Evolutionary conservation across 352 stramenopile genomes (phyloP).

Genomic region (Globisporangium heterothallicum): DNA sequence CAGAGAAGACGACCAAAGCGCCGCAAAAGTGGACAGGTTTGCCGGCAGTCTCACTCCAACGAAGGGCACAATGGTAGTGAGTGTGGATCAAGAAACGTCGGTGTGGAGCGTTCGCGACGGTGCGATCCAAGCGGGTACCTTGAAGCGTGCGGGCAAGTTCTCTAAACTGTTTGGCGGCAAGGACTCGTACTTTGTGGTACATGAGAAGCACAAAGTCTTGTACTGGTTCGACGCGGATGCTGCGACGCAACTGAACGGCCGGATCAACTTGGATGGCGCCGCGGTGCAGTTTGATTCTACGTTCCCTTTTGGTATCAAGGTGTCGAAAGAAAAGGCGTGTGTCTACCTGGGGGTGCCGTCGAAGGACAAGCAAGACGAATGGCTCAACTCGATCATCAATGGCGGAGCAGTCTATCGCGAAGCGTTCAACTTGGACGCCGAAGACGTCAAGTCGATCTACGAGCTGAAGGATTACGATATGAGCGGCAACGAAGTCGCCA

Average conservation of each 20-base stretch:
- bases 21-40: not conserved
- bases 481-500: not conserved
- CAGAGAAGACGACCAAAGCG: not conserved
- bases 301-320: not conserved
- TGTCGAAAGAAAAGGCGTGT: not conserved
- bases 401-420: slow-evolving; percentile 43
- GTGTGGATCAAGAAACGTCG: not conserved
- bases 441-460: slow-evolving; percentile 59
- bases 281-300: not conserved
- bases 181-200: slow-evolving; percentile 10
- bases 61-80: not conserved
- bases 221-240: slow-evolving; percentile 15
- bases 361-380: slow-evolving; percentile 35
- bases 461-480: slow-evolving; percentile 41
- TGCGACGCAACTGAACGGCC: not conserved
- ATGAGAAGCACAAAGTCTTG: slow-evolving; percentile 10
- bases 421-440: slow-evolving; percentile 24
- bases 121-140: slow-evolving; percentile 3
- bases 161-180: not conserved
- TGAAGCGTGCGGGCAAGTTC: slow-evolving; percentile 7
- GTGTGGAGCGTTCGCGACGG: slow-evolving; percentile 12
- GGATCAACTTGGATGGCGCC: not conserved
- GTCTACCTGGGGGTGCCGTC: not conserved
- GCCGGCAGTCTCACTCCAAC: not conserved
- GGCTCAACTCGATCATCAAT: slow-evolving; percentile 39